phyloP scores from a whole-genome alignment of 768 basidiomycete genomes.

The Pseudohyphozyma bogoriensis region DNA sequence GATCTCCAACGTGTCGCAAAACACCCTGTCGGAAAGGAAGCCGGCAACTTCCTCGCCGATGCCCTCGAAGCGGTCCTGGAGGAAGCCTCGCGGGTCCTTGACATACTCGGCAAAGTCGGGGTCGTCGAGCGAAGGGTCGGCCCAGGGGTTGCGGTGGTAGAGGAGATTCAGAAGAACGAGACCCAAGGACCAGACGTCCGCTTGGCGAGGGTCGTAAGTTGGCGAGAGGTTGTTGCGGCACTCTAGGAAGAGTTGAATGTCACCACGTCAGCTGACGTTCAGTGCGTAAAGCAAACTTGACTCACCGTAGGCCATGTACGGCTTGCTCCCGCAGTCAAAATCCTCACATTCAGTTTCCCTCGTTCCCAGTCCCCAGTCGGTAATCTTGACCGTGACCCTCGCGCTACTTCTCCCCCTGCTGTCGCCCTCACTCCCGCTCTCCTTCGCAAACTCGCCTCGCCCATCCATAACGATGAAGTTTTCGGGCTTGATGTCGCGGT shows the following conservation, averaged over 20 bases:
- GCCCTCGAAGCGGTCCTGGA: slow-evolving; percentile 76
- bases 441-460: slow-evolving; percentile 38
- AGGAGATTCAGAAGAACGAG: slow-evolving; percentile 99
- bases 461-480: slow-evolving; percentile 93
- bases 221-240: slow-evolving; percentile 96
- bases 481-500: slow-evolving; percentile 98
- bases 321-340: slow-evolving; percentile 96
- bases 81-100: slow-evolving; percentile 68
- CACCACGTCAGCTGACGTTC: not conserved
- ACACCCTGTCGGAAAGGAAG: slow-evolving; percentile 72
- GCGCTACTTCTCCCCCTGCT: too few relatives aligned
- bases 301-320: slow-evolving; percentile 95
- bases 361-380: slow-evolving; percentile 93
- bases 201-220: slow-evolving; percentile 83
- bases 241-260: slow-evolving; percentile 48
- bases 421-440: slow-evolving; percentile 15
- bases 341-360: slow-evolving; percentile 79
- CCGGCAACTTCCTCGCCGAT: slow-evolving; percentile 60
- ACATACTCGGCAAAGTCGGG: slow-evolving; percentile 72
- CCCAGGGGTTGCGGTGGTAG: slow-evolving; percentile 98
- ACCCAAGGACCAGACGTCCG: slow-evolving; percentile 97
- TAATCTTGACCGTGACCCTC: slow-evolving; percentile 88
- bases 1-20: slow-evolving; percentile 52
- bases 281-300: slow-evolving; percentile 1
- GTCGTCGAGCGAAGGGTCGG: slow-evolving; percentile 76